phyloP scores from a whole-genome alignment of 257 asterid species.

The Verbena officinalis region DNA sequence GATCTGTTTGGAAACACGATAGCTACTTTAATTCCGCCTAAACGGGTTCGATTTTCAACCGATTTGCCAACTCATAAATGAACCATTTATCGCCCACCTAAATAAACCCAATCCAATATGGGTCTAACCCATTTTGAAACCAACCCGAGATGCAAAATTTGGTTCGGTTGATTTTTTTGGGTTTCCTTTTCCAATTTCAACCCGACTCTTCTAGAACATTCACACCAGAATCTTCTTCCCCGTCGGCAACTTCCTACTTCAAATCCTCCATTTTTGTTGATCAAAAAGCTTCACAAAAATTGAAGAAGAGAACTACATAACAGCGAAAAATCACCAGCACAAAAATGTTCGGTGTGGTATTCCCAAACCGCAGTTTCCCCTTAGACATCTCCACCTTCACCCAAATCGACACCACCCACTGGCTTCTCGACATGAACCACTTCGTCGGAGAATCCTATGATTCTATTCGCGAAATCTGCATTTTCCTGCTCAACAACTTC shows the following conservation, averaged over 20 bases:
- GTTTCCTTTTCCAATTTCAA: neutral
- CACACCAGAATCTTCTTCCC: slow-evolving; percentile 27
- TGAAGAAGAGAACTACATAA: neutral
- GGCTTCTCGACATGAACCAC: slow-evolving; percentile 97
- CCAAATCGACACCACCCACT: slow-evolving; percentile 90
- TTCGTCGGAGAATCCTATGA: slow-evolving; percentile 93
- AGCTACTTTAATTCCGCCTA: no score
- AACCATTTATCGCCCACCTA: no score
- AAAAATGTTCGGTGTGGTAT: slow-evolving; percentile 86
- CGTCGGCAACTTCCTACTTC: slow-evolving; percentile 23
- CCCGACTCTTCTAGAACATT: slow-evolving; percentile 31
- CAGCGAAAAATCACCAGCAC: neutral
- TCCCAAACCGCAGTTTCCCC: slow-evolving; percentile 95
- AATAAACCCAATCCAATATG: no score
- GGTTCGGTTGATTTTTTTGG: no score
- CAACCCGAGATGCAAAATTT: no score
- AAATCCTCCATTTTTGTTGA: neutral
- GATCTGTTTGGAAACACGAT: no score
- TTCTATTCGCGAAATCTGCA: slow-evolving; percentile 80
- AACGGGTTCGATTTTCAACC: no score
- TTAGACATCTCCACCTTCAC: slow-evolving; percentile 89
- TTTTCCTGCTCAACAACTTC: slow-evolving; percentile 75
- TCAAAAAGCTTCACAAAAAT: neutral
- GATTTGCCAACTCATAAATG: no score
- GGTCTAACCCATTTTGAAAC: no score